These are phyloP conservation scores for Seminavis robusta DNA, from an alignment of 108 stramenopile genomes.

Conservation along the genomic window DNA sequence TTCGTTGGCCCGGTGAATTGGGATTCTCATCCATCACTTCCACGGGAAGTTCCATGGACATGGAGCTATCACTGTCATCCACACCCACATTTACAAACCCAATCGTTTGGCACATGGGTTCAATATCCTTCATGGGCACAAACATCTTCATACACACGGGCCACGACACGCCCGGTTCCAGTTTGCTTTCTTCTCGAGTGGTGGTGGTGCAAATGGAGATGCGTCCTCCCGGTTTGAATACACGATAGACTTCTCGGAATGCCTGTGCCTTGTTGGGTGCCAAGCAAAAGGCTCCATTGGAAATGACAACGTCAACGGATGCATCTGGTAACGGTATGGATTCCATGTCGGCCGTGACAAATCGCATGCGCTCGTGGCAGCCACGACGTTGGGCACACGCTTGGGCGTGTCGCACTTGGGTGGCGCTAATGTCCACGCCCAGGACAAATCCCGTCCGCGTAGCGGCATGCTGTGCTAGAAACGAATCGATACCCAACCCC, in stretches of 20 bases:
- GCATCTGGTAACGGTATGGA: conserved; percentile 69
- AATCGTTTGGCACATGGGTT: conserved; percentile 60
- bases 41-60: conserved; percentile 59
- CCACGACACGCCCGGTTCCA: conserved; percentile 62
- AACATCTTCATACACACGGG: conserved; percentile 80
- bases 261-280: conserved; percentile 79
- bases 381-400: conserved; percentile 38
- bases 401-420: conserved; percentile 56
- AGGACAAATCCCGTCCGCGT: conserved; percentile 50
- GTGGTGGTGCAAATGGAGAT: conserved; percentile 74
- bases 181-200: conserved; percentile 31
- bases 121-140: conserved; percentile 42
- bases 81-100: conserved; percentile 58
- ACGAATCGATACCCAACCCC: conserved; percentile 72
- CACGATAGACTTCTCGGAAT: conserved; percentile 69
- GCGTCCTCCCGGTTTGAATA: conserved; percentile 83
- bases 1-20: conserved; percentile 16
- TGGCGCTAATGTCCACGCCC: conserved; percentile 64
- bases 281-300: conserved; percentile 90
- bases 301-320: conserved; percentile 76
- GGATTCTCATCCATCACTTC: conserved; percentile 32
- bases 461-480: conserved; percentile 37
- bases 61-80: conserved; percentile 49
- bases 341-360: conserved; percentile 90
- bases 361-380: conserved; percentile 56